phyloP scores from a whole-genome alignment of 306 rosid species.

The Cicer yamashitae region DNA sequence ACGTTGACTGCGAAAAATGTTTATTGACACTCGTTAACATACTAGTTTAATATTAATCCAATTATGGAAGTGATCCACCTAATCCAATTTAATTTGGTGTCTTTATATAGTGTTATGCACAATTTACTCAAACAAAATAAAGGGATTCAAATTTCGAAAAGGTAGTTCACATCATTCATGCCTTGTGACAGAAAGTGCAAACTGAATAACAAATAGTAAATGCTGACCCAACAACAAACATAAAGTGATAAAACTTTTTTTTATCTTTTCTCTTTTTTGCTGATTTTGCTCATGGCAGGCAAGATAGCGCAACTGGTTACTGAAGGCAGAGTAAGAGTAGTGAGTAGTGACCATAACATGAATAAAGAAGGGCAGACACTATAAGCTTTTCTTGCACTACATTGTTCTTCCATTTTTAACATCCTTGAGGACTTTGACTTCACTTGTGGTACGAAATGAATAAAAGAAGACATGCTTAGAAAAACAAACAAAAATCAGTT shows the following conservation, averaged over 20 bases:
- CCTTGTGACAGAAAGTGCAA: slow-evolving; percentile 43
- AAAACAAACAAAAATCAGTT: slow-evolving; percentile 4
- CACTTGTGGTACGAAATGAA: slow-evolving; percentile 39
- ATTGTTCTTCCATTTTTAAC: neutral
- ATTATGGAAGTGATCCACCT: no score
- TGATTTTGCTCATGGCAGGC: slow-evolving; percentile 42
- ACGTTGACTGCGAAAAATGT: no score
- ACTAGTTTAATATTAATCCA: no score
- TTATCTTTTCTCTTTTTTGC: slow-evolving; percentile 17
- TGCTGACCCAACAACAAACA: slow-evolving; percentile 46
- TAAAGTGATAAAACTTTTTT: slow-evolving; percentile 41
- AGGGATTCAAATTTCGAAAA: slow-evolving; percentile 41
- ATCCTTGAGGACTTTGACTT: slow-evolving; percentile 34
- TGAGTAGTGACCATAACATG: slow-evolving; percentile 12
- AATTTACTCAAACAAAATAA: slow-evolving; percentile 7
- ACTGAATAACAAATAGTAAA: slow-evolving; percentile 39
- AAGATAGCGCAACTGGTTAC: slow-evolving; percentile 6
- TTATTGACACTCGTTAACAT: no score
- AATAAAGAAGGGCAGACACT: slow-evolving; percentile 25
- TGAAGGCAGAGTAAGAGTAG: neutral
- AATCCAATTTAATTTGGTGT: no score
- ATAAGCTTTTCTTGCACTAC: slow-evolving; percentile 37
- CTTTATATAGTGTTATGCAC: neutral
- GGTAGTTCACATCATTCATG: slow-evolving; percentile 45
- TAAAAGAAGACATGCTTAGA: slow-evolving; percentile 37